phyloP scores from a whole-genome alignment of 1,284 basidiomycete species.

The Ceratobasidium sp. region DNA sequence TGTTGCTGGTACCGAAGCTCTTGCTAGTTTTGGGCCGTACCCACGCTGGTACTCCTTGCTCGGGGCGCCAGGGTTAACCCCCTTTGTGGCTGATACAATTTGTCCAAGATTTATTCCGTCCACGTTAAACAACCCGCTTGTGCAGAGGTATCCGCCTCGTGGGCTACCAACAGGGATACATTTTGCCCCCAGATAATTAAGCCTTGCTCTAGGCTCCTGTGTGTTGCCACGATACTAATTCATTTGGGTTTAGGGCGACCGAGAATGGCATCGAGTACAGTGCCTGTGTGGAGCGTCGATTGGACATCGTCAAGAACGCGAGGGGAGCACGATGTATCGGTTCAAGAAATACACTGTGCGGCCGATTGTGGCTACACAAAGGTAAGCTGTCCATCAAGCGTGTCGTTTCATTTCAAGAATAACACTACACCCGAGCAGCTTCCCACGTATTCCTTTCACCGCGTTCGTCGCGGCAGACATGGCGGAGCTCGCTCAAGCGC shows the following conservation, averaged over 20 bases:
- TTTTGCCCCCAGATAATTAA: conserved; percentile 48
- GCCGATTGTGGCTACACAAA: conserved; percentile 62
- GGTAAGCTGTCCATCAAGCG: conserved; percentile 47
- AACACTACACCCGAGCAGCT: conserved; percentile 59
- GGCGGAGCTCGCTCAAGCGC: conserved; percentile 87
- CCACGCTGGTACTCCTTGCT: conserved; percentile 19
- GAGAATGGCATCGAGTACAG: conserved; percentile 73
- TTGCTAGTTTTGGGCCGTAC: conserved; percentile 54
- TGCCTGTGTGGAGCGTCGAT: conserved; percentile 84
- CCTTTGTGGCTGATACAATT: conserved; percentile 87
- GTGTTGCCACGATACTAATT: conserved; percentile 51
- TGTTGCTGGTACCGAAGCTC: conserved; percentile 51
- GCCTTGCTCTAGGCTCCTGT: conserved; percentile 47
- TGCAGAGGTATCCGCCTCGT: conserved; percentile 73
- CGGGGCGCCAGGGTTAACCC: conserved; percentile 49
- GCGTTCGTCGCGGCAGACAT: conserved; percentile 89
- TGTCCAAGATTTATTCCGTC: conserved; percentile 78
- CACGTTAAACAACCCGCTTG: conserved; percentile 86
- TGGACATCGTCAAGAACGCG: conserved; percentile 74
- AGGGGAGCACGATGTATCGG: conserved; percentile 67
- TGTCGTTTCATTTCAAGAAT: conserved; percentile 1
- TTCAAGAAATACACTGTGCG: conserved; percentile 86
- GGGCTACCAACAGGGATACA: conserved; percentile 88
- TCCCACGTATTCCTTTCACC: conserved; percentile 76
- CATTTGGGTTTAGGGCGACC: conserved; percentile 57